Base-by-base conservation (phyloP, 2,329 filamentous ascomycete genomes). In the Trichoderma brevicompactum region DNA sequence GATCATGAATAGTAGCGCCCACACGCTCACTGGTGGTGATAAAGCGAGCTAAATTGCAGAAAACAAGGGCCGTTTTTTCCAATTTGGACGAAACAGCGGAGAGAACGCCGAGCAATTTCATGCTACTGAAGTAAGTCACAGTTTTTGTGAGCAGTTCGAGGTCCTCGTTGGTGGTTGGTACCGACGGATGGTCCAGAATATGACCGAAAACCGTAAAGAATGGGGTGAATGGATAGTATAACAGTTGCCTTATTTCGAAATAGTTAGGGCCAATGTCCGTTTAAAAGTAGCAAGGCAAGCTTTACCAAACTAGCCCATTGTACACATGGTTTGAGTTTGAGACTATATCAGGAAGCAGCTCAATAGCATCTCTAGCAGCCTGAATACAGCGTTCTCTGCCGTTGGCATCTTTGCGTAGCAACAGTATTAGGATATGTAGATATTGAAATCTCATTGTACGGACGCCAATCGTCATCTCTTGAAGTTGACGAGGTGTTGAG, bases 221-320 rank as follows among this genome's bases (percentile, higher is more conserved):
- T 34, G 62, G 62, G 3, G 62, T 59, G 40, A 59, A 65, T 13
- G 62, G 62, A 7, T 65, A 65, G 40, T 65, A 65, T 48, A 65
- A n/a, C 1, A 54, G 17, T 32, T 65, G 62, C 62, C 53, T 65
- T 17, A 7, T 34, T 32, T 17, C 4, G 2, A 46, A 7, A 63
- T 5, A 9, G 48, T 63, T 2, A 63, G 17, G 5, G 8, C n/a
- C 2, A 19, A 9, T 8, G 15, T 5, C 9, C 7, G 5, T 10
- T 36, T 12, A 13, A 23, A 8, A 40, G 12, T 4, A 1, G 1
- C 3, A 9, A 19, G n/a, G 2, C 23, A 28, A 1, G 3, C 10
- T 36, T 58, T 28, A 59, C 62, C 62, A 65, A 6, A 65, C 53
- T 10, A 65, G 54, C n/a, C 62, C 62, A 44, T 65, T 65, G 36